phyloP scores from a whole-genome alignment of 352 stramenopile genomes.

The Pythium myriotylum region DNA sequence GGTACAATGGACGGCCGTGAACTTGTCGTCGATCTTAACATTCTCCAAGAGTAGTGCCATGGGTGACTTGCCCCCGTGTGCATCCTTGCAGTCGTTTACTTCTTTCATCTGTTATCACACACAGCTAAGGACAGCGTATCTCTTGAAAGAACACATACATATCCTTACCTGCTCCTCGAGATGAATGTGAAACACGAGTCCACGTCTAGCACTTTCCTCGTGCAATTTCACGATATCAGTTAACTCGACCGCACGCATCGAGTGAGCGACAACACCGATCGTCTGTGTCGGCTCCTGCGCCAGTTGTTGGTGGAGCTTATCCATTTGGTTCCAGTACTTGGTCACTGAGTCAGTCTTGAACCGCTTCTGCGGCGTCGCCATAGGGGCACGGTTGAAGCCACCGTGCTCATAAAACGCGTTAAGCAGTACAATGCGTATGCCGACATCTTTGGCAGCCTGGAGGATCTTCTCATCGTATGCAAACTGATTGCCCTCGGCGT shows the following conservation, averaged over 20 bases:
- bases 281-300: slow-evolving; percentile 42
- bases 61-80: slow-evolving; percentile 52
- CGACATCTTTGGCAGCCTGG: slow-evolving; percentile 57
- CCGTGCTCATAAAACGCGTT: slow-evolving; percentile 81
- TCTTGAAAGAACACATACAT: background rate
- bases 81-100: slow-evolving; percentile 72
- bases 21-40: slow-evolving; percentile 68
- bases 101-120: slow-evolving; percentile 49
- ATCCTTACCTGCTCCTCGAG: slow-evolving; percentile 20
- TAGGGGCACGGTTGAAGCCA: slow-evolving; percentile 58
- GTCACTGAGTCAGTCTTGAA: slow-evolving; percentile 73
- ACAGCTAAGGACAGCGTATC: background rate
- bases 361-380: slow-evolving; percentile 65
- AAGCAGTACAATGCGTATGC: slow-evolving; percentile 72
- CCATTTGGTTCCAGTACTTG: slow-evolving; percentile 76
- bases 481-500: slow-evolving; percentile 50
- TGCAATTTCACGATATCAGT: slow-evolving; percentile 66
- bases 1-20: slow-evolving; percentile 78
- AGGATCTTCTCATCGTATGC: slow-evolving; percentile 76
- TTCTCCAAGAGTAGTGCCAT: slow-evolving; percentile 73
- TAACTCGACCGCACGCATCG: slow-evolving; percentile 69
- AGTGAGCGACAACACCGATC: slow-evolving; percentile 75
- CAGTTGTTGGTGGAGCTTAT: slow-evolving; percentile 42
- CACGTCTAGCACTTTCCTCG: slow-evolving; percentile 60
- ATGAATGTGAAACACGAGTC: slow-evolving; percentile 29